Conservation (phyloP, 108 stramenopile species). For the Cyclotella distinguenda region DNA sequence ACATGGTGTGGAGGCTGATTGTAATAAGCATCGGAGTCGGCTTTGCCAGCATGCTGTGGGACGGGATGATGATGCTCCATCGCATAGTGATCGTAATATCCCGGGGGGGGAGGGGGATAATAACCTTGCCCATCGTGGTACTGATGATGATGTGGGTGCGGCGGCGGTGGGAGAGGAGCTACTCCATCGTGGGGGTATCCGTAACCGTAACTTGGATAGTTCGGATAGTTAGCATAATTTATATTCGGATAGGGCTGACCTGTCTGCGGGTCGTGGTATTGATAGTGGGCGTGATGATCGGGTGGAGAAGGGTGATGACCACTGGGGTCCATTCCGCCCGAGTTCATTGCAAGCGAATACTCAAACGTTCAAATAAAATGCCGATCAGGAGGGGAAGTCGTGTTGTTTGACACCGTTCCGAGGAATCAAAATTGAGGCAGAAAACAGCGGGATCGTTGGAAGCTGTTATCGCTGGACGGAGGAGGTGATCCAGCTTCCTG, state of each 20-base stretch:
- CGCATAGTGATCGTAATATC: not conserved
- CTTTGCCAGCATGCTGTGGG: not conserved
- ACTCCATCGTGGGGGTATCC: constrained; percentile 14
- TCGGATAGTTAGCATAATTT: constrained; percentile 3
- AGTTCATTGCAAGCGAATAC: not conserved
- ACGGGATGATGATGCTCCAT: not conserved
- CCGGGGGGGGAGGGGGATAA: not conserved
- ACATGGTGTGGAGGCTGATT: not conserved
- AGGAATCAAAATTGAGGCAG: constrained; percentile 7
- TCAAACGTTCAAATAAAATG: not conserved
- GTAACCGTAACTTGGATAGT: constrained; percentile 8
- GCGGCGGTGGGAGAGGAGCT: constrained; percentile 12
- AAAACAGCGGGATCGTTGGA: no score
- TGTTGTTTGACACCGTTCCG: constrained; percentile 3
- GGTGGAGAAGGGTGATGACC: constrained; percentile 7
- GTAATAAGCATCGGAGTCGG: constrained; percentile 6
- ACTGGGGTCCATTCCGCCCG: constrained; percentile 3
- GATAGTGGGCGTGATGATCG: constrained; percentile 10
- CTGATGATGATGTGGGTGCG: constrained; percentile 9
- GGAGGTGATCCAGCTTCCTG: no score
- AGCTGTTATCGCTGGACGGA: no score
- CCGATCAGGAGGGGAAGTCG: not conserved
- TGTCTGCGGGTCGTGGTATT: constrained; percentile 7
- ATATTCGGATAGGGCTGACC: constrained; percentile 6
- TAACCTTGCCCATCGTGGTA: constrained; percentile 11